These are phyloP conservation scores for Solanum piurae DNA, from an alignment of 257 asterid species.

Conservation along the genomic window DNA sequence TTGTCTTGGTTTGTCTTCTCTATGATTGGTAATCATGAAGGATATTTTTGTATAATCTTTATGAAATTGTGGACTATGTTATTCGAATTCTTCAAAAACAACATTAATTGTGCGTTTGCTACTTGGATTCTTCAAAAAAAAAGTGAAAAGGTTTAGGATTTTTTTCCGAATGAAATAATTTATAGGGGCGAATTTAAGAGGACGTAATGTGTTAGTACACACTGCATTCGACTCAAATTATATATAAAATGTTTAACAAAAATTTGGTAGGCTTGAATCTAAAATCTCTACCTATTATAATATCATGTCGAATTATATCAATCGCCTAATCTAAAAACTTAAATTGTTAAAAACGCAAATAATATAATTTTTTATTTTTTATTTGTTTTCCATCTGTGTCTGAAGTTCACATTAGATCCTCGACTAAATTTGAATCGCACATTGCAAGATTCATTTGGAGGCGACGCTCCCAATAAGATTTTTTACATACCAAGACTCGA, in stretches of 20 bases:
- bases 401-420: background rate
- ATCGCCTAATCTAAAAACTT: background rate
- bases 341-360: background rate
- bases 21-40: constrained; percentile 12
- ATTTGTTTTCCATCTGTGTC: background rate
- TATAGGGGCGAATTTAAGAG: background rate
- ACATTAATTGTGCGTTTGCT: background rate
- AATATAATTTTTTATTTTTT: no score
- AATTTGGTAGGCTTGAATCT: background rate
- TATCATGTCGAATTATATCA: background rate
- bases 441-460: no score
- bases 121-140: no score
- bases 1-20: background rate
- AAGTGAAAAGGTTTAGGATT: no score
- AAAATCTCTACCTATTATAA: background rate
- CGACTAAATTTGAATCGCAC: background rate
- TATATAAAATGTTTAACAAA: background rate
- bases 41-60: background rate
- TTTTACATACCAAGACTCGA: no score
- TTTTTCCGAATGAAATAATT: background rate
- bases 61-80: background rate
- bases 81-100: background rate
- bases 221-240: background rate
- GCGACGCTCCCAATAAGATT: background rate
- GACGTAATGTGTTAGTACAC: background rate